These are phyloP conservation scores for Curvularia verruculosa DNA, from an alignment of 2,329 filamentous ascomycete genomes.

Conservation along the genomic window DNA sequence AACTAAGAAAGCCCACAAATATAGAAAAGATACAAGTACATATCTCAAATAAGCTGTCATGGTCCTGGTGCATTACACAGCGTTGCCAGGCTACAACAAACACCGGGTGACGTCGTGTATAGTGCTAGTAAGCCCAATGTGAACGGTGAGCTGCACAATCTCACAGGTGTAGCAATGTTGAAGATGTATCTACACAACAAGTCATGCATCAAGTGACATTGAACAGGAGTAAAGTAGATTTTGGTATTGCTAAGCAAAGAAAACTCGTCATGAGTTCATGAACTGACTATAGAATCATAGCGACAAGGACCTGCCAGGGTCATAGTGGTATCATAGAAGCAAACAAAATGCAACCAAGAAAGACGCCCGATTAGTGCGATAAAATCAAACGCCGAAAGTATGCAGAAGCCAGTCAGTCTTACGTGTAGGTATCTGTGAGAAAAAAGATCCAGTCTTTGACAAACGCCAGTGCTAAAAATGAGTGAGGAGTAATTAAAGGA, in stretches of 20 bases:
- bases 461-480: slow-evolving; percentile 18
- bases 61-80: background rate
- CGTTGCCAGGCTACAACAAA: background rate
- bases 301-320: slow-evolving; percentile 12
- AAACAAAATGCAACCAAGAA: background rate
- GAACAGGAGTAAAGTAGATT: background rate
- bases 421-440: background rate
- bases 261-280: background rate
- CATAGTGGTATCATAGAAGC: slow-evolving; percentile 17
- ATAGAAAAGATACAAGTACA: background rate
- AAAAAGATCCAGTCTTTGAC: background rate
- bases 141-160: background rate
- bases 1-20: background rate
- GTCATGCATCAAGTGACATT: background rate
- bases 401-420: background rate
- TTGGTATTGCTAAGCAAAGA: background rate
- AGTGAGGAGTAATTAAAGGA: background rate
- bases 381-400: background rate
- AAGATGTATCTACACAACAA: background rate
- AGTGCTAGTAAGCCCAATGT: background rate
- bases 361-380: background rate
- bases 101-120: background rate
- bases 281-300: background rate
- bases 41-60: background rate
- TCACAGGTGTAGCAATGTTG: background rate